Conservation (phyloP, 805 yeast genomes). For the Suhomyces pyralidae region DNA sequence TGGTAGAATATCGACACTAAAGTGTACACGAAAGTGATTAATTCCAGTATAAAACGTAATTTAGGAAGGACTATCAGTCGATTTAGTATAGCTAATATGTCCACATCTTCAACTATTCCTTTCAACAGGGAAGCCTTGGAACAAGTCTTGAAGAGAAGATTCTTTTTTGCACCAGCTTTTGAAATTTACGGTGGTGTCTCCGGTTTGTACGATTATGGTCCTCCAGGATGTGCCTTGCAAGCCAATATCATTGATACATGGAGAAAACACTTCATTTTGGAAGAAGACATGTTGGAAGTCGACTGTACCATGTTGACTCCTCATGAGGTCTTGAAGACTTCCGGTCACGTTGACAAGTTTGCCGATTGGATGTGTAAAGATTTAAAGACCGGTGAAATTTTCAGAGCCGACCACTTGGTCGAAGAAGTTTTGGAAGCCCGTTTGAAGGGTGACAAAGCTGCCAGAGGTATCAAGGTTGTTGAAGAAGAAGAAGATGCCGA, state of each 20-base stretch:
- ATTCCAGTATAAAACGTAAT: background rate
- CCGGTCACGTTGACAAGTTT: conserved; percentile 98
- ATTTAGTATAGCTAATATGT: conserved; percentile 17
- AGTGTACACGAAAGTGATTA: background rate
- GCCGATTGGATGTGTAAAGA: conserved; percentile 99
- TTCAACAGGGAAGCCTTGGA: conserved; percentile 88
- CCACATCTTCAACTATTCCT: conserved; percentile 30
- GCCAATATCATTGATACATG: conserved; percentile 91
- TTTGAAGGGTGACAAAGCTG: conserved; percentile 94
- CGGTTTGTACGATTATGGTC: conserved; percentile 97
- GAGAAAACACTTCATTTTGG: conserved; percentile 96
- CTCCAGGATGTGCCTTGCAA: conserved; percentile 98
- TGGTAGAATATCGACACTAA: conserved; percentile 2
- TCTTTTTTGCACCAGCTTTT: conserved; percentile 96
- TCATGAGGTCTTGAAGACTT: conserved; percentile 93
- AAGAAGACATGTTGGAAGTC: conserved; percentile 98
- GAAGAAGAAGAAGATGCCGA: conserved; percentile 59
- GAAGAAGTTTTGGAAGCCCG: conserved; percentile 97
- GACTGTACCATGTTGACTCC: conserved; percentile 98
- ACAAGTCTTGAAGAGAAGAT: conserved; percentile 88
- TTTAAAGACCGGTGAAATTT: conserved; percentile 92
- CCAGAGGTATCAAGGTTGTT: conserved; percentile 70
- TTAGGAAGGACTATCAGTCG: background rate
- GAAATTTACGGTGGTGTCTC: conserved; percentile 98
- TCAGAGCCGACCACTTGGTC: conserved; percentile 96